phyloP scores from a whole-genome alignment of 116 monocot genomes.

The Phalaenopsis hybrid region DNA sequence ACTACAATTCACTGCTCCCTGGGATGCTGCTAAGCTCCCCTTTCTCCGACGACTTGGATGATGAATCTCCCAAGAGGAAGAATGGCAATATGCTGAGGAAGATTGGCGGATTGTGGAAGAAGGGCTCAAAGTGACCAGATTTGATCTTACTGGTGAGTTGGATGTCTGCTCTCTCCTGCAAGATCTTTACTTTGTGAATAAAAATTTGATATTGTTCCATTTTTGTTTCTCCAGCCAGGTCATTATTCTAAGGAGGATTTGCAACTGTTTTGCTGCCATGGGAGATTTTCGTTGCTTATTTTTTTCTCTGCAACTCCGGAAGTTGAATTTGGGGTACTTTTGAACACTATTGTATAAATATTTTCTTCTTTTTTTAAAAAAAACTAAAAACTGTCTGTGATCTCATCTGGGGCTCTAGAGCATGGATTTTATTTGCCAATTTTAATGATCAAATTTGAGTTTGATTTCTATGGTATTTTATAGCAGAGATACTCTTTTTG shows the following conservation, averaged over 20 bases:
- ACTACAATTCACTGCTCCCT: constrained; percentile 30
- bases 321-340: neutral
- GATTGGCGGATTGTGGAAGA: constrained; percentile 75
- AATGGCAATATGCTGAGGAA: constrained; percentile 51
- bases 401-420: neutral
- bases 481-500: too few relatives aligned
- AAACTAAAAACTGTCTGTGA: neutral
- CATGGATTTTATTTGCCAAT: too few relatives aligned
- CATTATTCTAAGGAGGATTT: neutral
- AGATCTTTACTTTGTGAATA: neutral
- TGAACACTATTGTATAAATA: constrained; percentile 3
- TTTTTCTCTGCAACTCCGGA: neutral
- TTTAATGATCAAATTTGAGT: too few relatives aligned
- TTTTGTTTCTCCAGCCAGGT: neutral
- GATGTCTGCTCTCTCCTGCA: neutral
- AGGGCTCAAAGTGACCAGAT: constrained; percentile 13
- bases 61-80: constrained; percentile 54
- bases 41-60: constrained; percentile 67
- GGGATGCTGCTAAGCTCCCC: constrained; percentile 80
- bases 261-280: neutral
- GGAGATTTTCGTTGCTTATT: neutral
- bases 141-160: neutral
- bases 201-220: neutral
- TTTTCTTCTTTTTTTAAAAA: neutral
- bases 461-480: too few relatives aligned